Percentiles rank a stretch among this genome's conserved stretches.
phyloP scores from a whole-genome alignment of 495 filamentous ascomycete genomes.

The Articulospora tetracladia region DNA sequence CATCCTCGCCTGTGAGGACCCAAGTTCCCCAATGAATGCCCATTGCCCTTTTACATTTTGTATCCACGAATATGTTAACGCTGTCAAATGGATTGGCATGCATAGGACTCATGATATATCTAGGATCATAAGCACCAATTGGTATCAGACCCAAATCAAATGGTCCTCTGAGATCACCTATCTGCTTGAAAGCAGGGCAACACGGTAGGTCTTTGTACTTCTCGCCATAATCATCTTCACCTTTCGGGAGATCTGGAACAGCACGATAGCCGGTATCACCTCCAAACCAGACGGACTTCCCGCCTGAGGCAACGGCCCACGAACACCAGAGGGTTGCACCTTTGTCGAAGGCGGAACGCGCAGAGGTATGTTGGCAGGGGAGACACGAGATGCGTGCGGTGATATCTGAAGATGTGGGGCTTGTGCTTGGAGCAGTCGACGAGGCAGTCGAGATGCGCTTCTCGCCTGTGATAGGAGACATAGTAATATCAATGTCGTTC shows the following conservation, averaged over 20 bases:
- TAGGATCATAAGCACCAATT: slow-evolving; percentile 87
- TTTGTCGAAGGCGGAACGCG: slow-evolving; percentile 63
- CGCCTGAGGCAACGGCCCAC: slow-evolving; percentile 76
- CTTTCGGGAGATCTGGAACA: slow-evolving; percentile 64
- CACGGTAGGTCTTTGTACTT: slow-evolving; percentile 63
- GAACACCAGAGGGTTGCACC: slow-evolving; percentile 75
- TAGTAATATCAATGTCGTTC: slow-evolving; percentile 70
- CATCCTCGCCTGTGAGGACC: slow-evolving; percentile 82
- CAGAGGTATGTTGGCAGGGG: slow-evolving; percentile 81
- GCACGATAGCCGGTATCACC: slow-evolving; percentile 79
- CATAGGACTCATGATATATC: slow-evolving; percentile 70
- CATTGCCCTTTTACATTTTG: slow-evolving; percentile 75
- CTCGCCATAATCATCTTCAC: slow-evolving; percentile 67
- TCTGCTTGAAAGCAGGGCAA: slow-evolving; percentile 84
- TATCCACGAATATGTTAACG: slow-evolving; percentile 89
- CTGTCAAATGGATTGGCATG: slow-evolving; percentile 87
- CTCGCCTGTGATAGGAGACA: slow-evolving; percentile 44
- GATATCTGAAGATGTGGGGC: slow-evolving; percentile 40
- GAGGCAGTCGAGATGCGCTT: slow-evolving; percentile 25
- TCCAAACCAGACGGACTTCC: slow-evolving; percentile 72
- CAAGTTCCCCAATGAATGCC: slow-evolving; percentile 95
- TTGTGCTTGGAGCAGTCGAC: slow-evolving; percentile 10
- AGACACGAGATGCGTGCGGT: slow-evolving; percentile 74
- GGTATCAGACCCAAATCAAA: slow-evolving; percentile 95
- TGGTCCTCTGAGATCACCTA: slow-evolving; percentile 76